Evolutionary conservation across 495 filamentous ascomycete species (phyloP).

Genomic region (Talaromyces liani): DNA sequence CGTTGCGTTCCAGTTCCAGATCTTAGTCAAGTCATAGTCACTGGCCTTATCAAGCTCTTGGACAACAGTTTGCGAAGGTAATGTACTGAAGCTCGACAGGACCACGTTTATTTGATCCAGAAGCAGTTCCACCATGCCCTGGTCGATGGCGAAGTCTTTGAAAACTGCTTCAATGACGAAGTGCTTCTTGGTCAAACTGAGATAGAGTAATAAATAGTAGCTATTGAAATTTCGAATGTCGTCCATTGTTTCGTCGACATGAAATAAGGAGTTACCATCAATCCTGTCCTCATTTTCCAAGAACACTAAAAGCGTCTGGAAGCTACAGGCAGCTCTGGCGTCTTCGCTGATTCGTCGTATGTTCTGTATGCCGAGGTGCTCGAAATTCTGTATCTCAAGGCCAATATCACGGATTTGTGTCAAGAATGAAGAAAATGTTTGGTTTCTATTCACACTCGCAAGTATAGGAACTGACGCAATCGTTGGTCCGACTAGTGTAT

Average conservation of each 20-base stretch:
- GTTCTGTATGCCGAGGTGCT: slow-evolving; percentile 43
- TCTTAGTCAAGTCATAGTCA: slow-evolving; percentile 10
- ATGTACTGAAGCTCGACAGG: slow-evolving; percentile 9
- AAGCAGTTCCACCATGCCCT: neutral
- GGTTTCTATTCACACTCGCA: slow-evolving; percentile 16
- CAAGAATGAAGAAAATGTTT: slow-evolving; percentile 27
- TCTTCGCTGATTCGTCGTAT: slow-evolving; percentile 47
- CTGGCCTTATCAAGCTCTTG: slow-evolving; percentile 12
- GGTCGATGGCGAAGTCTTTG: neutral
- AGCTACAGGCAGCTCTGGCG: slow-evolving; percentile 44
- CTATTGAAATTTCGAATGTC: slow-evolving; percentile 3
- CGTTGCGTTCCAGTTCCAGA: slow-evolving; percentile 15
- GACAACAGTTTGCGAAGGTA: neutral
- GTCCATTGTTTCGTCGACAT: slow-evolving; percentile 1
- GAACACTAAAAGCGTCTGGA: slow-evolving; percentile 42
- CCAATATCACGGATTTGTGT: slow-evolving; percentile 27
- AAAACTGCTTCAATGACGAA: neutral
- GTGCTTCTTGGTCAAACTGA: slow-evolving; percentile 1
- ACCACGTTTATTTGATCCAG: slow-evolving; percentile 7
- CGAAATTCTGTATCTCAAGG: slow-evolving; percentile 31
- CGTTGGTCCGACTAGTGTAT: slow-evolving; percentile 18
- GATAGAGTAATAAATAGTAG: slow-evolving; percentile 14
- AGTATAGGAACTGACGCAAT: slow-evolving; percentile 29
- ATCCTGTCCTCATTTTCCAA: neutral
- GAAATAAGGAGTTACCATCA: neutral